Evolutionary conservation across 352 stramenopile species (phyloP), one percentile per base, ranked within the genome.

Genomic region (Pythium aquatile): DNA sequence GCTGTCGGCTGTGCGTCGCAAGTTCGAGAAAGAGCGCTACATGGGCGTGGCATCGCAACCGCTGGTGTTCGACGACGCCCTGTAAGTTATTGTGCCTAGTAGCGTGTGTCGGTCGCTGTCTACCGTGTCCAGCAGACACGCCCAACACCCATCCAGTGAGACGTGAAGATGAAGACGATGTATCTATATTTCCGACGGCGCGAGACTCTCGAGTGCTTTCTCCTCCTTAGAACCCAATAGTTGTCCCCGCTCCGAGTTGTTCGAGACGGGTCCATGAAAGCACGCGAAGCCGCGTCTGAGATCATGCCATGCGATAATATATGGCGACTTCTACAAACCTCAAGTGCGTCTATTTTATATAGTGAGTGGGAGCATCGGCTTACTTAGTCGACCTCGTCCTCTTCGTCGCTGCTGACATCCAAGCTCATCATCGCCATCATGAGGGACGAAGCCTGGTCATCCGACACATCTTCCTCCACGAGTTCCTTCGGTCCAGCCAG

Each of bases 1-100:
- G 62, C 74, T 97, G 51, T 81, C 81, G 24, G 87, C 89, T 49
- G 87, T 87, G 44, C 84, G 78, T 24, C 84, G 88, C 32, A 97
- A 97, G 70, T 97, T 96, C 63, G 73, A 77, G 65, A 95, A 92
- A 65, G 81, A 93, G 58, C 79, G 83, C 63, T 94, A 86, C 59
- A 83, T 89, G 78, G 65, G 66, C 70, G 86, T 94, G 28, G 75
- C 83, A n/a, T 70, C 76, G n/a, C 68, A 89, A 57, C 70, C 76
- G 29, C 73, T 93, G 13, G 65, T 63, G 46, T 81, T 93, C 62
- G 74, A 73, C 47, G 77, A 85, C 58, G 66, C 63, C 26, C 57
- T 70, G 57, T 79, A 79, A 71, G 58, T 72, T 72, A 72, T 72
- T 64, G 44, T 64, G 48, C 24, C 16, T 44, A 42, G 37, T 62